Conservation (phyloP, 2,329 filamentous ascomycete species). For the Thermomyces lanuginosus region DNA sequence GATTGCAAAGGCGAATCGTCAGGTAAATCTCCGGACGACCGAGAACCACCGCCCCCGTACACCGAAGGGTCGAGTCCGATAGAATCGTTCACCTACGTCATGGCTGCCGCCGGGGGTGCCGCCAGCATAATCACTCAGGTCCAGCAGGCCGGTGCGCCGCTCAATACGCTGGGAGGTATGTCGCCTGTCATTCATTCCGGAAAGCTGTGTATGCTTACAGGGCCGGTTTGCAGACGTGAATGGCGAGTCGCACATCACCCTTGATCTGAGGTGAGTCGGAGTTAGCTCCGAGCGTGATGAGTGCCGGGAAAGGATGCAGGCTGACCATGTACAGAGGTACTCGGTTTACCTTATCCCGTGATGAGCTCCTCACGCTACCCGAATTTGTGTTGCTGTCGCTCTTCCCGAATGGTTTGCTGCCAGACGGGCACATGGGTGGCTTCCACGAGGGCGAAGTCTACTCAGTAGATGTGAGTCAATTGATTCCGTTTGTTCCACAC, state of each 20-base stretch:
- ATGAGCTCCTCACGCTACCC: constrained; percentile 85
- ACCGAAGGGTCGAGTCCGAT: constrained; percentile 86
- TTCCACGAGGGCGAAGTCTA: constrained; percentile 89
- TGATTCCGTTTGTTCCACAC: background rate
- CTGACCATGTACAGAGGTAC: constrained; percentile 48
- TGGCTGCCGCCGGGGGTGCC: constrained; percentile 92
- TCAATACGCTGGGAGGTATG: constrained; percentile 76
- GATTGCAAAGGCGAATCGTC: constrained; percentile 64
- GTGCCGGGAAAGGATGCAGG: no score
- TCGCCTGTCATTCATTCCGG: constrained; percentile 2
- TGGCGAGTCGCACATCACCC: constrained; percentile 82
- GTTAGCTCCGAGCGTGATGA: background rate
- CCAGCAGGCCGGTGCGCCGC: constrained; percentile 70
- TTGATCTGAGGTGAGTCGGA: constrained; percentile 66
- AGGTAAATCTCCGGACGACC: constrained; percentile 58
- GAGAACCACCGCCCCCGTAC: constrained; percentile 89
- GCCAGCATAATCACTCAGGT: constrained; percentile 99
- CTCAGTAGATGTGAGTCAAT: constrained; percentile 78
- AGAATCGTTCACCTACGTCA: constrained; percentile 84
- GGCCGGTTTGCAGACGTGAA: constrained; percentile 46
- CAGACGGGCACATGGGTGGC: constrained; percentile 86
- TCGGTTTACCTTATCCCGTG: constrained; percentile 81
- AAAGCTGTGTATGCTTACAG: constrained; percentile 8
- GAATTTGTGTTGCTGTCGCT: constrained; percentile 96
- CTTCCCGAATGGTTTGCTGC: constrained; percentile 95